Evolutionary conservation across 164 flowering plant genomes (phyloP).

Genomic region (Liquidambar formosana): DNA sequence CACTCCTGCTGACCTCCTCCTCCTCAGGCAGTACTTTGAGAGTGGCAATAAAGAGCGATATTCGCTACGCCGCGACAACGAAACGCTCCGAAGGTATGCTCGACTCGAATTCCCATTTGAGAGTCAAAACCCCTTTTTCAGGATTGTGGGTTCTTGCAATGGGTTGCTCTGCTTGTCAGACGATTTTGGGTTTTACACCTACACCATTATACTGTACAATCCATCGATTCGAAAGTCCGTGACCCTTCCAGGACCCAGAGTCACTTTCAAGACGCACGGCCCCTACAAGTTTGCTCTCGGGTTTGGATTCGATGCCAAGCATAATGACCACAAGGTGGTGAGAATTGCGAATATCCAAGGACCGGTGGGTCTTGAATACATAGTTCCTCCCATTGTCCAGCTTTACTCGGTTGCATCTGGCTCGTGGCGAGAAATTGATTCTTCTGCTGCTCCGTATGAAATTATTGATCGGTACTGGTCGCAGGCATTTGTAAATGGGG

Average conservation of each 20-base stretch:
- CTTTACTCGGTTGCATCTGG: background rate
- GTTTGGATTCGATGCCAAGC: background rate
- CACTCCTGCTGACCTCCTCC: no score
- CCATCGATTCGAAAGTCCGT: background rate
- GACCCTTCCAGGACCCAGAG: background rate
- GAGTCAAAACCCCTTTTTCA: background rate
- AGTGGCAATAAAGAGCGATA: background rate
- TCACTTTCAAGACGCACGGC: background rate
- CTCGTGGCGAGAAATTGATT: background rate
- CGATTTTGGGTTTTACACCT: background rate
- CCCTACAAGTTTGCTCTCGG: background rate
- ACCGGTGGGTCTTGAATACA: background rate
- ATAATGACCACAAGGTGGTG: background rate
- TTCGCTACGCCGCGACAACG: background rate
- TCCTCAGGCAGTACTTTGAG: background rate
- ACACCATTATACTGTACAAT: background rate
- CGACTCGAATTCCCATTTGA: background rate
- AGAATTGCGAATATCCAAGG: background rate
- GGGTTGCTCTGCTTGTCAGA: background rate
- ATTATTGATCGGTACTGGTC: background rate
- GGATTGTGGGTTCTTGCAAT: slow-evolving; percentile 1
- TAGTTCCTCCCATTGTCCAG: background rate
- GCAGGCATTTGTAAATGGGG: background rate
- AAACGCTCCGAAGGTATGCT: background rate
- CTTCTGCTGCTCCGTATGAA: background rate